Evolutionary conservation across 2,329 filamentous ascomycete genomes (phyloP), one percentile per base, ranked within the genome.

Genomic region (Camillea tinctor): DNA sequence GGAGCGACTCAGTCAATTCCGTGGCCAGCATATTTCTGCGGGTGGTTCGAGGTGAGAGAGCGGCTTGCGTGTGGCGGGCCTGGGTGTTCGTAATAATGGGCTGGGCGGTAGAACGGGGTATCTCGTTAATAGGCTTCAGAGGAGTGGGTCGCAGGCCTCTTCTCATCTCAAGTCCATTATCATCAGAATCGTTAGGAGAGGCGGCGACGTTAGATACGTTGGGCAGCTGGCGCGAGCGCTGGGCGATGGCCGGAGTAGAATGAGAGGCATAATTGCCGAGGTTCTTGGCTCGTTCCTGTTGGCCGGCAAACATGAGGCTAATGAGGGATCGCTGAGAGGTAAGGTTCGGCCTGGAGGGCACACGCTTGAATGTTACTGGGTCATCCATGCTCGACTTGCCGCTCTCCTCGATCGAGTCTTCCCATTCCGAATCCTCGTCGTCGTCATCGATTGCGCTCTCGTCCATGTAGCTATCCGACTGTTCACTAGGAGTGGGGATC

Each of bases 11-110:
- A 2, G 94, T 97, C 57, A 99, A 81, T 78, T 99, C 95, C 0
- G 92, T 96, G 8, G 92, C 90, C 59, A 99, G 84, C 95, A 99
- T 99, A 76, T 97, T 96, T 62, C 93, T 87, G 55, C 95, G 87
- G 0, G 93, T 97, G 0, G 94, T 97, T 60, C 93, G 87, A 3
- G 95, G 95, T 4, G 95, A 98, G 65, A 97, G 84, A 1, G 92
- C 91, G 24, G 88, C 86, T 58, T 91, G 89, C 65, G 90, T 86
- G 53, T 81, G 75, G 48, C 76, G 74, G 59, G 88, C 88, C n/a
- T 84, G 84, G 20, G 89, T 84, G 15, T 87, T 88, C 71, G 88
- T 85, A 70, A 88, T 85, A 71, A 97, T 97, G 24, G 93, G 92
- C 74, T 94, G 92, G 0, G 85, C 84, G 3, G 72, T 74, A 1